Evolutionary conservation across 2,329 filamentous ascomycete genomes (phyloP), one percentile per base, ranked within the genome.

Genomic region (Colletotrichum endophyticum): DNA sequence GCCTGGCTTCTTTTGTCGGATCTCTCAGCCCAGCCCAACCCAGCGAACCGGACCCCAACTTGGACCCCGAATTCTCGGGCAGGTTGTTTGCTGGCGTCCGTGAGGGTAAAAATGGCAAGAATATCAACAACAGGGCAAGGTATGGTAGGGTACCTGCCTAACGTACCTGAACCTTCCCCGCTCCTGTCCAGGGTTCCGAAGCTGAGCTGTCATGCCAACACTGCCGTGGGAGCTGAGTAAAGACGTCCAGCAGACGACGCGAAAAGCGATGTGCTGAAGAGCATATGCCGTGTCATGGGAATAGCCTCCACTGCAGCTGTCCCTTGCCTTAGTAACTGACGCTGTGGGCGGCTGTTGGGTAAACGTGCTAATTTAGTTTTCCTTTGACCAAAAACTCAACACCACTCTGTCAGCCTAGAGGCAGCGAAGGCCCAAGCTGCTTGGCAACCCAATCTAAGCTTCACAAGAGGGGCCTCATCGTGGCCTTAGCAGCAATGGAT

Each of bases 31-130:
- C 57, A 59, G 70, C 70, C 32, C 63, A 64, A 64, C 64, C 70
- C 70, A 64, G 44, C 39, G 34, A 49, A 32, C 59, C 34, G 64
- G 59, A 36, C 67, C 57, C 59, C 59, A 27, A 57, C 32, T 61
- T 66, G 64, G 70, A 69, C 73, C 73, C 70, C 39, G 64, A 61
- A 68, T 59, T 69, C 44, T 49, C 32, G 64, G 57, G 67, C n/a
- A 61, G 32, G 36, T 64, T 27, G 25, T 59, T 68, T 28, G 53
- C 36, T 49, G 69, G 27, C 39, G 34, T 6, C n/a, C 19, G 5
- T 36, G 36, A 72, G 62, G 53, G 53, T 25, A 25, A 19, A 44
- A 16, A 44, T 27, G 34, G 28, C 22, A 53, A 72, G 6, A 32
- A 62, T 32, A 53, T 66, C 25, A 6, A 69, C 22, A 62, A 53